Base-by-base conservation (phyloP, 139 green algal species). In the Picochlorum sp. region DNA sequence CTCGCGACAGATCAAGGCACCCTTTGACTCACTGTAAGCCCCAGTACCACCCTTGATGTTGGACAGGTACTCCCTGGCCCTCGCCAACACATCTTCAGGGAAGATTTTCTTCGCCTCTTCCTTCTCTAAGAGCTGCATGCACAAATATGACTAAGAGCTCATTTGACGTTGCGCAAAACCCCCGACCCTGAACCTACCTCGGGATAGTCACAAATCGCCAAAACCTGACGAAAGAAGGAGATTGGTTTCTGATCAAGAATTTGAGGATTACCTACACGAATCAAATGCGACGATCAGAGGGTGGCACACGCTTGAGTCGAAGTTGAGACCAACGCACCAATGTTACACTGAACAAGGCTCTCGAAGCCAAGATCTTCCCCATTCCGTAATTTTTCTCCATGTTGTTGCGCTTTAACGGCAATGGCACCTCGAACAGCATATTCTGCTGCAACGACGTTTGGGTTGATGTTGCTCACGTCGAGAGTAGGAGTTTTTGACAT, bases 351-450 rank as follows among this genome's bases (percentile, higher is more conserved):
- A 24, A 91, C 71, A 23, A 92, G 55, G 31, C 88, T 88, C 45
- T 78, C 28, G 50, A 92, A 94, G 7, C 75, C 80, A 24, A 80
- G 71, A 15, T 70, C 68, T 51, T 81, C 81, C 8, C 83, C 82
- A 14, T 71, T 45, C n/a, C 74, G 62, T 9, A 91, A 51, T 45
- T 91, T 77, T n/a, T 81, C 54, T 26, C 70, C 63, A 6, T 96
- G 76, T 38, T 90, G 49, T 10, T 73, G 63, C 4, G 90, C 86
- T 34, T 84, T 68, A 26, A 78, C 51, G 0, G 92, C 86, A 50
- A 98, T 93, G 24, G 92, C 91, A 5, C 92, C 92, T 4, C 91
- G 77, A 16, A 97, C 91, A 28, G 91, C 91, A 66, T 90, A 91
- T 66, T 87, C 44, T 6, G 74, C 70, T 1, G 66, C 57, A 37